Evolutionary conservation across 805 yeast genomes (phyloP), one percentile per base, ranked within the genome.

Genomic region (Wickerhamiella nectarea): DNA sequence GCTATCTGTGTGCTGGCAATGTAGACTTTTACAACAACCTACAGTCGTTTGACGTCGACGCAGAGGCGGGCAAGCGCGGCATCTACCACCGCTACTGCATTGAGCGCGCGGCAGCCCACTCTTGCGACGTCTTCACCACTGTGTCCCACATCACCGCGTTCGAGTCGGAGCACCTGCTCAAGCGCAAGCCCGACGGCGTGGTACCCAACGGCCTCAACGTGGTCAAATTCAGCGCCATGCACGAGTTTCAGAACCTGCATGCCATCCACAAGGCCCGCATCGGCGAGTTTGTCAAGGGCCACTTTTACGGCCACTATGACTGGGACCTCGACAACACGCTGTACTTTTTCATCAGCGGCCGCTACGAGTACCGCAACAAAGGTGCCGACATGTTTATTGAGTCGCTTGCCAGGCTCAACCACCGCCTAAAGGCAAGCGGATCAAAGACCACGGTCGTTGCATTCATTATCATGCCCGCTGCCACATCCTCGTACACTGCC

Each of bases 141-240:
- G 98, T 89, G 9, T 84, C 95, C 9, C 94, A 89, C 58, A 91
- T 89, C 54, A 89, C 98, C n/a, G 97, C 97, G 1, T 82, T 76
- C 58, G 98, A 89, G 63, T 70, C 89, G 6, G 97, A 89, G 65
- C 93, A 87, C 61, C 69, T 89, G 62, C 71, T 89, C 52, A 91
- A 89, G 58, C 74, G 98, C 50, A 87, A 89, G 62, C 98, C 98
- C 1, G 98, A 89, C 59, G 98, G 98, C 3, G 96, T 89, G 18
- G 72, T 91, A 58, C 98, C 98, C 44, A 89, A 89, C 60, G 98
- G 98, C 19, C 71, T 89, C 50, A 89, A 89, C 59, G 97, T 89
- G 43, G 85, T 87, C 50, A 89, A 89, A 66, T 89, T 89, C 65
- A 89, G 83, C 57, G 97, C 97, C 1, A 94, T 89, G 53, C 98